Evolutionary conservation across 1,284 basidiomycete species (phyloP).

Genomic region (Stygiomarasmius scandens): DNA sequence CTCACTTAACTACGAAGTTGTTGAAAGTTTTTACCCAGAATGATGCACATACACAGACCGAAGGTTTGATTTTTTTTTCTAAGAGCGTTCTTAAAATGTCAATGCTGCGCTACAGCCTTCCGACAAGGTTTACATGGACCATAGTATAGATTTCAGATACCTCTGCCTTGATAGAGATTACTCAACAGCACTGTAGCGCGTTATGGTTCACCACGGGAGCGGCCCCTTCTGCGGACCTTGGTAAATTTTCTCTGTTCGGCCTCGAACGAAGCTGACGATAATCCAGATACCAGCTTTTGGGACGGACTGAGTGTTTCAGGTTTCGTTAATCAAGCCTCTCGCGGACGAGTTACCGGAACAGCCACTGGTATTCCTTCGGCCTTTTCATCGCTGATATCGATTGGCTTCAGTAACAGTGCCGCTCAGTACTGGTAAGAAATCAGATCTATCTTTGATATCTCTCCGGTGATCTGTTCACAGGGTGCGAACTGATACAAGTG

Average conservation of each 20-base stretch:
- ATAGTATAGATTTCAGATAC: conserved; percentile 24
- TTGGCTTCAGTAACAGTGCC: conserved; percentile 36
- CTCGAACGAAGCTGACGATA: too few species aligned
- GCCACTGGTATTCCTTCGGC: conserved; percentile 34
- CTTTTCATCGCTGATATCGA: conserved; percentile 25
- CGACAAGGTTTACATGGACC: conserved; percentile 37
- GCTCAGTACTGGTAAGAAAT: conserved; percentile 43
- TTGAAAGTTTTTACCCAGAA: too few species aligned
- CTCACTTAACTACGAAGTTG: too few species aligned
- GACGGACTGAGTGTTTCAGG: conserved; percentile 33
- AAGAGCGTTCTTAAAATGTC: too few species aligned
- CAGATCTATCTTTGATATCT: too few species aligned
- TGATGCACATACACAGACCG: conserved; percentile 37
- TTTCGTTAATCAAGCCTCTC: conserved; percentile 29
- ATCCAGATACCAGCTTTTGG: conserved; percentile 37
- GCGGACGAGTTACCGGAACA: conserved; percentile 40
- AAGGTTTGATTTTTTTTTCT: too few species aligned
- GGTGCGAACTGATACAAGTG: conserved; percentile 32
- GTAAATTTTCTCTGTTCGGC: too few species aligned
- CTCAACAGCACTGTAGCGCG: conserved; percentile 19
- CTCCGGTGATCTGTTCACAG: conserved; percentile 20
- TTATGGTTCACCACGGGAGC: conserved; percentile 36
- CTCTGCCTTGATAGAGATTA: too few species aligned
- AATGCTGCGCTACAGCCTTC: too few species aligned
- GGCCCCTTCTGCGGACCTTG: conserved; percentile 30